Evolutionary conservation across 2,329 filamentous ascomycete species (phyloP), one percentile per base, ranked within the genome.

Genomic region (Fusarium nanum): DNA sequence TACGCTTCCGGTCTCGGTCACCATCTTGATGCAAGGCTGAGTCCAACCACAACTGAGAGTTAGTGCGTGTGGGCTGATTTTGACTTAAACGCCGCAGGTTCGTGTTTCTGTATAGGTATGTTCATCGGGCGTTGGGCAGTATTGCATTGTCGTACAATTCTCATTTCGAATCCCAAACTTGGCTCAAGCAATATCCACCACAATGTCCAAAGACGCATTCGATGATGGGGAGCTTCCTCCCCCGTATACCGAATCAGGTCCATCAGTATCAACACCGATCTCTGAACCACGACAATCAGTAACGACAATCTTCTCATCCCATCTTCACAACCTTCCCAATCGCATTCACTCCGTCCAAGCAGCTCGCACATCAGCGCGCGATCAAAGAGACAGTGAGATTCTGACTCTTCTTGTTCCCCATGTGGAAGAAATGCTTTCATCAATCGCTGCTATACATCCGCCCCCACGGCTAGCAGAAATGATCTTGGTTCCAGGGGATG

Each of bases 401-500:
- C 67, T 84, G 16, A 75, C 82, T 1, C 74, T 80, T 4, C 64
- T 86, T 5, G 73, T 82, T 0, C 82, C 83, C 6, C 76, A 79
- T 44, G 71, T 87, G 48, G 80, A 83, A 40, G 70, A 75, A 2
- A 82, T 86, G 64, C 67, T 86, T 3, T 75, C 76, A 3, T 77
- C 80, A 16, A 73, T 86, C 27, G 79, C 78, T 3, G 66, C 71
- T 7, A 69, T 78, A 44, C 72, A 79, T 5, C 74, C 72, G 0
- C 71, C 78, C 1, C 79, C 81, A 2, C 67, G 73, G 3, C 55
- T 79, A 1, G 80, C 83, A 2, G 81, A 85, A 50, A 78, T 86
- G 46, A 81, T 80, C 10, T 74, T 87, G 37, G 79, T 87, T 0
- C 85, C 85, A 0, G 81, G 72, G 3, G 72, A 73, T 7, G 82